Evolutionary conservation across 106 monocot species (phyloP), one percentile per base, ranked within the genome.

Genomic region (Dioscorea dumetorum): DNA sequence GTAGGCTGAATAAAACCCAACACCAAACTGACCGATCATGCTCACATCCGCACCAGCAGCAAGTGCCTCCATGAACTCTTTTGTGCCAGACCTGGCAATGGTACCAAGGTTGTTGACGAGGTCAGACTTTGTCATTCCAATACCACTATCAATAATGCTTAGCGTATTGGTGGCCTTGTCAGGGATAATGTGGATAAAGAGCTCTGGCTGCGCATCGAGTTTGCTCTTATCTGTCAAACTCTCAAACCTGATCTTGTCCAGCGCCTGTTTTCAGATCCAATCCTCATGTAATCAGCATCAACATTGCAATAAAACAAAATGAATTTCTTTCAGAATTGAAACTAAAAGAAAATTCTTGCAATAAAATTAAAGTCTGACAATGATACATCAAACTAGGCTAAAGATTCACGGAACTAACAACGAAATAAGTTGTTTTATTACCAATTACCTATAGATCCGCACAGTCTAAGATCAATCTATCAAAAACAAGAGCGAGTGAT

Each of bases 41-140:
- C 84, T 84, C 19, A 88, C 88, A 60, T 88, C 88, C 49, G 88
- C 88, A n/a, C 88, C 88, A 23, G 88, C 88, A 51, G 88, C 78
- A 14, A 88, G 76, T 0, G 88, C 88, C 71, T 88, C 88, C 88
- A 88, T 88, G 71, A 88, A 88, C 81, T 88, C 88, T 58, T 88
- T 88, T 8, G 88, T 88, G 34, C 88, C 88, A 8, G 88, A 88
- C 22, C 88, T 62, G 8, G 88, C 88, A 32, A 88, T 88, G 60
- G 88, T 88, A 34, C 88, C 88, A 10, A 88, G 88, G 60, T 88
- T 88, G 79, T 88, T 88, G 50, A 88, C 88, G 0, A 88, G 82
- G 61, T 88, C 88, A 0, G 88, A 78, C 52, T 88, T 88, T 8
- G 88, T 88, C 88, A 88, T 88, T 0, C 88, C 88, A 62, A 88